Conservation (phyloP, 73 alveolate species). For the Stentor roeselii region DNA sequence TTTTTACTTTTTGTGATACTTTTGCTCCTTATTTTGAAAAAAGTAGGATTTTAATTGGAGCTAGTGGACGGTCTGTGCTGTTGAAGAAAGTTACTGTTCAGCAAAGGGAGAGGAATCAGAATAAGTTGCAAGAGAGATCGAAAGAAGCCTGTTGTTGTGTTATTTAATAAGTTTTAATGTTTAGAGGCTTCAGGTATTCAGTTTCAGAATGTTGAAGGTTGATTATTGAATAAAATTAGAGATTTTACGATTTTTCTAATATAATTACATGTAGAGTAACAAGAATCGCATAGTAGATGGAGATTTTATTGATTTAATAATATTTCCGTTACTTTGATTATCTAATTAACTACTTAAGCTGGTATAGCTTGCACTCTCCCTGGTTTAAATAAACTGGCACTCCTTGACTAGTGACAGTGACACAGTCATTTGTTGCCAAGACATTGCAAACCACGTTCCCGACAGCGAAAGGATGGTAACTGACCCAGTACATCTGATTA, state of each 20-base stretch:
- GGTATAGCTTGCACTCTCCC: conserved; percentile 49
- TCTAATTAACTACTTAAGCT: too few relatives aligned
- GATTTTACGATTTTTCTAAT: too few relatives aligned
- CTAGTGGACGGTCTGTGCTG: not conserved
- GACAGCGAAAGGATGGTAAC: conserved; percentile 26
- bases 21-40: not conserved
- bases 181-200: too few relatives aligned
- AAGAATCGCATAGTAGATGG: too few relatives aligned
- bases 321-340: too few relatives aligned
- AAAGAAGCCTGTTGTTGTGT: not conserved
- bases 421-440: conserved; percentile 45
- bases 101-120: not conserved
- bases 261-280: too few relatives aligned
- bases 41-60: not conserved
- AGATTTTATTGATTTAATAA: too few relatives aligned
- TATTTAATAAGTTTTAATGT: too few relatives aligned
- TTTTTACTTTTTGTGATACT: not conserved
- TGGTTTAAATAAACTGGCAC: conserved; percentile 36
- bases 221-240: too few relatives aligned
- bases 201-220: too few relatives aligned
- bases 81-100: not conserved
- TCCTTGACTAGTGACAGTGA: conserved; percentile 34
- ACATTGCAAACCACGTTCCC: conserved; percentile 57
- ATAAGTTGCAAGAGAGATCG: not conserved
- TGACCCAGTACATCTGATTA: conserved; percentile 5